Evolutionary conservation across 306 rosid genomes (phyloP).

Genomic region (Cicer bijugum): DNA sequence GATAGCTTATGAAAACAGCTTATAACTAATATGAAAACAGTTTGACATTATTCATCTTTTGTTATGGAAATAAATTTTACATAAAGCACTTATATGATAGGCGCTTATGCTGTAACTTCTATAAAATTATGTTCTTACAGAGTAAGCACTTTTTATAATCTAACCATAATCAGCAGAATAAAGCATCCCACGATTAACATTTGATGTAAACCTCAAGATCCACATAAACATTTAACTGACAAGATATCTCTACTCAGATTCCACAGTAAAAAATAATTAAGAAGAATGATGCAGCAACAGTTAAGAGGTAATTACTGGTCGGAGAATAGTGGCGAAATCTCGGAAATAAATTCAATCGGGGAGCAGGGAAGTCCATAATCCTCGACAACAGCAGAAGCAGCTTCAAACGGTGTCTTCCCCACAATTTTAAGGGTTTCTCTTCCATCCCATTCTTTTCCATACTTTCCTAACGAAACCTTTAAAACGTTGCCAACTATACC

Average conservation of each 20-base stretch:
- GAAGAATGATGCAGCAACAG: constrained; percentile 6
- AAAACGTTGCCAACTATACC: constrained; percentile 69
- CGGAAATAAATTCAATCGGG: constrained; percentile 61
- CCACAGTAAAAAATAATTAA: neutral
- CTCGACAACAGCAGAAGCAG: constrained; percentile 67
- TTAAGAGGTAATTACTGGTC: constrained; percentile 56
- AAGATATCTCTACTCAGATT: constrained; percentile 10
- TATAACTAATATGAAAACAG: too few relatives aligned
- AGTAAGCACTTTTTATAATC: constrained; percentile 1
- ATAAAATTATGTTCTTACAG: neutral
- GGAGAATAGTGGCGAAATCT: constrained; percentile 68
- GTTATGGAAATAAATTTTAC: too few relatives aligned
- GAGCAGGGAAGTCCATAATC: constrained; percentile 86
- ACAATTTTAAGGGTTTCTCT: constrained; percentile 67
- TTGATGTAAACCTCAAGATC: too few relatives aligned
- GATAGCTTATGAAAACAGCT: too few relatives aligned
- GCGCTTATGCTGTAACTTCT: too few relatives aligned
- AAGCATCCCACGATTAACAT: neutral
- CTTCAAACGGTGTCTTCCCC: constrained; percentile 79
- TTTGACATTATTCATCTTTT: too few relatives aligned
- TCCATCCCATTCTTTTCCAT: constrained; percentile 92
- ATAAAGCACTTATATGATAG: too few relatives aligned
- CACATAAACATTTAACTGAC: constrained; percentile 17
- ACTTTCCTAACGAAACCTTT: constrained; percentile 58
- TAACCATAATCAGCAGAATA: constrained; percentile 34